Conservation (phyloP, 1,139 yeast species). For the Kurtzmaniella quercitrusa region DNA sequence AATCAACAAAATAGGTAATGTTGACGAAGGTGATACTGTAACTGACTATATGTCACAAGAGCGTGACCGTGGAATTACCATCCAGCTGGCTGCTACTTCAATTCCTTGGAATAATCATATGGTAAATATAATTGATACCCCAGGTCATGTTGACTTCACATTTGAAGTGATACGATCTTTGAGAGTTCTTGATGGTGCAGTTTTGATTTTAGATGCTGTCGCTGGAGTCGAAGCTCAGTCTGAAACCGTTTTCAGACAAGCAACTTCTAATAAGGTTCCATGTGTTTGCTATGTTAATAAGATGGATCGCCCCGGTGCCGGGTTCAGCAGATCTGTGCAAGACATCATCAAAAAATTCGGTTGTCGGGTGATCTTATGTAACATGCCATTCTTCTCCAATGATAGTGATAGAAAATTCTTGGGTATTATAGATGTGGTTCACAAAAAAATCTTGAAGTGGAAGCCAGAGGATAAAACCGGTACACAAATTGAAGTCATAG, state of each 20-base stretch:
- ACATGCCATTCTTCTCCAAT: slow-evolving; percentile 63
- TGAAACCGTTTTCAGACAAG: slow-evolving; percentile 94
- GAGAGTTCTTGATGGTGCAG: slow-evolving; percentile 90
- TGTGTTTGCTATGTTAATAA: slow-evolving; percentile 79
- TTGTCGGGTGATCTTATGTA: slow-evolving; percentile 70
- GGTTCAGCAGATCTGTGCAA: slow-evolving; percentile 82
- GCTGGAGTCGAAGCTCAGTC: slow-evolving; percentile 99
- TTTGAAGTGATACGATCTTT: slow-evolving; percentile 90
- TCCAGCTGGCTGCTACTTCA: slow-evolving; percentile 94
- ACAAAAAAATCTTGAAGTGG: slow-evolving; percentile 67
- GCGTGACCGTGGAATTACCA: slow-evolving; percentile 89
- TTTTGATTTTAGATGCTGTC: slow-evolving; percentile 87
- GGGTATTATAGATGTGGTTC: slow-evolving; percentile 83
- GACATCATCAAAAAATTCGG: slow-evolving; percentile 78
- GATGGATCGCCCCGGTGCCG: slow-evolving; percentile 97
- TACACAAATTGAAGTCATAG: slow-evolving; percentile 47
- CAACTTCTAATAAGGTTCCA: slow-evolving; percentile 64
- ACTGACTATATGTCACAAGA: slow-evolving; percentile 92
- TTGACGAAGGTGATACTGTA: slow-evolving; percentile 95
- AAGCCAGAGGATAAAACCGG: slow-evolving; percentile 48
- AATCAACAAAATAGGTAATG: slow-evolving; percentile 81
- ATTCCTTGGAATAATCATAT: slow-evolving; percentile 77
- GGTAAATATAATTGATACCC: slow-evolving; percentile 90
- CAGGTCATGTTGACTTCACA: slow-evolving; percentile 97
- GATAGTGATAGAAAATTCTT: slow-evolving; percentile 47